phyloP scores from a whole-genome alignment of 1,139 yeast genomes.

The Taphrina betulina region DNA sequence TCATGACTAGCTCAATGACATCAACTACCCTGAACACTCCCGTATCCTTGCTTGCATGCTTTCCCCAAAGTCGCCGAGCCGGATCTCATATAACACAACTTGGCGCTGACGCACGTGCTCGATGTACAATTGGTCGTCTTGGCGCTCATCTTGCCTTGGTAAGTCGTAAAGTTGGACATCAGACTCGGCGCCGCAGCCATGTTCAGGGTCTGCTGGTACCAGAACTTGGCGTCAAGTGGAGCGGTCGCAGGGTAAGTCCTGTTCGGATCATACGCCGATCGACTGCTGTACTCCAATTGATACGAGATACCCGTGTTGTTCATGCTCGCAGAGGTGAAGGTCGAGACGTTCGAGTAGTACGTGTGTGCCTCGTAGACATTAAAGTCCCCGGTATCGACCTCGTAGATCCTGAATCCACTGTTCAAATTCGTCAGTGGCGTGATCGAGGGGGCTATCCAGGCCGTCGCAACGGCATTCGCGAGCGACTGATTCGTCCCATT shows the following conservation, averaged over 20 bases:
- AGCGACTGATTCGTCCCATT: not conserved
- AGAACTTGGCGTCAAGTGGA: conserved; percentile 61
- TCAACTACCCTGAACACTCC: conserved; percentile 13
- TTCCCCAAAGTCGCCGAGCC: conserved; percentile 1
- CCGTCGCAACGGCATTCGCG: conserved; percentile 45
- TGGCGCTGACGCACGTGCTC: not conserved
- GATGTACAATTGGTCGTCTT: conserved; percentile 9
- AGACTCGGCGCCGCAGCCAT: conserved; percentile 5
- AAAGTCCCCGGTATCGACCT: conserved; percentile 63
- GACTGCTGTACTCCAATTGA: conserved; percentile 57
- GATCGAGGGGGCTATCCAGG: conserved; percentile 66
- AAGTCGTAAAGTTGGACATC: not conserved
- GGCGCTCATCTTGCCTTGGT: conserved; percentile 10
- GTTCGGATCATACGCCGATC: conserved; percentile 52
- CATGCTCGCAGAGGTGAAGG: conserved; percentile 40
- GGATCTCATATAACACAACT: conserved; percentile 19
- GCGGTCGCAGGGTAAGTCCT: conserved; percentile 52
- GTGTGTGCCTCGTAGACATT: conserved; percentile 61
- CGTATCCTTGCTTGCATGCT: conserved; percentile 1
- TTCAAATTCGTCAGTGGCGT: conserved; percentile 61
- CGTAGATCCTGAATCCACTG: conserved; percentile 72
- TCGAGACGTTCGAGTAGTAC: conserved; percentile 56
- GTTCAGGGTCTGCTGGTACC: conserved; percentile 46
- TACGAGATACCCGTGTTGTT: conserved; percentile 43
- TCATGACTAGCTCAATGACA: too few relatives aligned